Conservation (phyloP, 1,284 basidiomycete species). For the Ustilago loliicola region DNA sequence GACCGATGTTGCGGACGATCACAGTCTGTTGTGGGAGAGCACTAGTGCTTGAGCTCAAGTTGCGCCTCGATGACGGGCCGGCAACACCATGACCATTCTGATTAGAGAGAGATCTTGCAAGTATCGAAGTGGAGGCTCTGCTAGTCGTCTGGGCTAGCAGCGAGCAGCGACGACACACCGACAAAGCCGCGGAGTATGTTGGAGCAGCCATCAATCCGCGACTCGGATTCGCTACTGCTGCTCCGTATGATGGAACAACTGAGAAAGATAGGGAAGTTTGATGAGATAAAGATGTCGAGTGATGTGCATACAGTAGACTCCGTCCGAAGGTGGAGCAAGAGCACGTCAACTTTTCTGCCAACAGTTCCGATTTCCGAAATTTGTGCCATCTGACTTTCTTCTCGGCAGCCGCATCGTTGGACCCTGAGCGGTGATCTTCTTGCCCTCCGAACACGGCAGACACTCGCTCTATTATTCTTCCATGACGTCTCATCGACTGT, state of each 20-base stretch:
- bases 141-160: background rate
- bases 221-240: background rate
- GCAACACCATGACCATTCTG: background rate
- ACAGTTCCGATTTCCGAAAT: conserved; percentile 6
- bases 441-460: conserved; percentile 15
- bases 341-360: background rate
- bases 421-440: background rate
- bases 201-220: conserved; percentile 2
- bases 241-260: background rate
- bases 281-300: background rate
- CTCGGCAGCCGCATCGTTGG: too few relatives aligned
- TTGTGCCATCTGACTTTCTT: too few relatives aligned
- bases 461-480: too few relatives aligned
- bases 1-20: background rate
- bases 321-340: background rate
- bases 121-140: conserved; percentile 8
- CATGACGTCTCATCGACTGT: background rate
- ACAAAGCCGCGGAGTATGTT: conserved; percentile 12
- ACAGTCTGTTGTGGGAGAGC: background rate
- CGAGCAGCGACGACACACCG: conserved; percentile 23
- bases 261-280: background rate
- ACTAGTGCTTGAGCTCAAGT: background rate
- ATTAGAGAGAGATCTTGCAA: background rate
- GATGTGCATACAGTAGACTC: too few relatives aligned
- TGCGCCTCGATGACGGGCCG: background rate